Base-by-base conservation (phyloP, 768 basidiomycete genomes). In the Pseudohyphozyma bogoriensis region DNA sequence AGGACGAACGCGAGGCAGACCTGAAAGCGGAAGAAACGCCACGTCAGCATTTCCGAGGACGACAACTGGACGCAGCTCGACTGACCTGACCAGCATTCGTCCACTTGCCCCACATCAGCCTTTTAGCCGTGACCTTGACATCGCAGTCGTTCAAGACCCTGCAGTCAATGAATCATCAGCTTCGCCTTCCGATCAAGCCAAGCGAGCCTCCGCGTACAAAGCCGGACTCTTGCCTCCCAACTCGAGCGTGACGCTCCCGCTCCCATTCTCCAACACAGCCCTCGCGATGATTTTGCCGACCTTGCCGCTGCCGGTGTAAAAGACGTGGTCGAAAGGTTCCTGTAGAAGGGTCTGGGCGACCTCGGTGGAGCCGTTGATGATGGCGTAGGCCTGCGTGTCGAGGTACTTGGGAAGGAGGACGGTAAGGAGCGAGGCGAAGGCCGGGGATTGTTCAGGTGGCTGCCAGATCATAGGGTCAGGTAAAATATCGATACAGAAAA, bases 371-470 rank as follows among this genome's bases (percentile, higher is more conserved):
- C 66, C 66, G 33, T 37, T 55, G 47, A 56, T 31, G 45, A 40
- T 33, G 4, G 10, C 28, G 60, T 46, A 62, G 7, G 55, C 42
- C 46, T 82, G 79, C 0, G 76, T 72, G 71, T 91, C 89, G 59
- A 92, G 66, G 68, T 92, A 90, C 68, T 85, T 82, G 2, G 82
- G 82, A 9, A 87, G 44, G 10, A 89, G 79, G 66, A 87, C 83
- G 0, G 83, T 78, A 20, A 88, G 69, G 15, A 89, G 77, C 12
- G 78, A 67, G 44, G 80, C 81, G 6, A 77, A 74, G 2, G 79
- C 78, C 0, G 83, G 80, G 0, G 80, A 75, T 4, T 81, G 73
- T 69, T 90, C 89, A 1, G 89, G 85, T 1, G 86, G 85, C 71
- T 70, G 50, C 20, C 5, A n/a, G 35, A 26, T 31, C 28, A 39